Conservation (phyloP, 148 eudicot species). For the Nepenthes mirabilis region DNA sequence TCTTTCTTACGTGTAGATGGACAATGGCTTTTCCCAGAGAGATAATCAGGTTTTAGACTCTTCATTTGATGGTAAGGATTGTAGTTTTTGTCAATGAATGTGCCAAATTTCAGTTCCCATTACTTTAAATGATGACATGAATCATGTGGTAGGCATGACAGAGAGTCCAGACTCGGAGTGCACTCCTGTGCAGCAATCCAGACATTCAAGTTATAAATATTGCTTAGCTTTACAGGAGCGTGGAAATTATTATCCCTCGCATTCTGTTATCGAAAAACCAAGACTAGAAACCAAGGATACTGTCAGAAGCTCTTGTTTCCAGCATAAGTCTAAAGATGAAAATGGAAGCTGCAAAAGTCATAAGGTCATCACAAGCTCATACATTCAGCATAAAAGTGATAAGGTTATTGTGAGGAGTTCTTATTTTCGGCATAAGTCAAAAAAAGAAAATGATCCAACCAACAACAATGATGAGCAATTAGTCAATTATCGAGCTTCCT, state of each 20-base stretch:
- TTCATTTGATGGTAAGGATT: slow-evolving; percentile 26
- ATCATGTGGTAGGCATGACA: slow-evolving; percentile 9
- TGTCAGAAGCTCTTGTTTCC: slow-evolving; percentile 8
- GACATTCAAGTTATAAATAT: slow-evolving; percentile 37
- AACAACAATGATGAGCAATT: slow-evolving; percentile 7
- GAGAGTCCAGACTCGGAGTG: slow-evolving; percentile 22
- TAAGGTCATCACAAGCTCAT: slow-evolving; percentile 37
- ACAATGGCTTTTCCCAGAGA: slow-evolving; percentile 8
- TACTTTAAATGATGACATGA: background rate
- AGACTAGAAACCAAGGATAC: slow-evolving; percentile 8
- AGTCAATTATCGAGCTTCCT: slow-evolving; percentile 7
- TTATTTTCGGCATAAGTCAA: slow-evolving; percentile 38
- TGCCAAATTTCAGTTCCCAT: background rate
- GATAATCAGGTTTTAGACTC: slow-evolving; percentile 14
- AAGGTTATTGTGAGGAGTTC: slow-evolving; percentile 38
- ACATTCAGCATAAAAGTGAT: slow-evolving; percentile 39
- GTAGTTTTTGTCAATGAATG: background rate
- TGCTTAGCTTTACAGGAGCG: slow-evolving; percentile 34
- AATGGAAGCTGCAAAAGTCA: slow-evolving; percentile 7
- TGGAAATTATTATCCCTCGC: slow-evolving; percentile 12
- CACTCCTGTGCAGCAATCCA: slow-evolving; percentile 20
- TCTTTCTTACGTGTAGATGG: slow-evolving; percentile 21
- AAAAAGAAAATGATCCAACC: slow-evolving; percentile 13
- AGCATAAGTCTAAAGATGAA: slow-evolving; percentile 6
- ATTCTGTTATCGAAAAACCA: slow-evolving; percentile 14